Percentiles rank a stretch among this genome's conserved stretches.
These are phyloP conservation scores for Xylariaceae sp. DNA, from an alignment of 2,329 filamentous ascomycete genomes.

Conservation along the genomic window DNA sequence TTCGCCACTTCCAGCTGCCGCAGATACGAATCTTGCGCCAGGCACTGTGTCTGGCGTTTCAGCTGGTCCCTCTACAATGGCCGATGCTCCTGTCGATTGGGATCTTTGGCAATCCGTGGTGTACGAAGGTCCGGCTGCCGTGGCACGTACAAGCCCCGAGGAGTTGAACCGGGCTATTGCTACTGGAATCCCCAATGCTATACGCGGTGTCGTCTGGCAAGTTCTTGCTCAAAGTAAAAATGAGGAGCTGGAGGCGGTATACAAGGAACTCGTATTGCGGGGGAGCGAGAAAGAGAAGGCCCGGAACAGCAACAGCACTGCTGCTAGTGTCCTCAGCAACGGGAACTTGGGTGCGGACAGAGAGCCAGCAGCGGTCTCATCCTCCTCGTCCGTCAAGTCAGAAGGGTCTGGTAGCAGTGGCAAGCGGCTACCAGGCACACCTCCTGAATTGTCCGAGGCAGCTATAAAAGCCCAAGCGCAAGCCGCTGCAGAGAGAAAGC, in stretches of 20 bases:
- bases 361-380: constrained; percentile 64
- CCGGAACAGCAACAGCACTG: constrained; percentile 49
- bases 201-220: constrained; percentile 98
- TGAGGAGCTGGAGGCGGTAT: constrained; percentile 80
- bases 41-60: constrained; percentile 81
- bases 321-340: constrained; percentile 47
- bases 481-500: constrained; percentile 63
- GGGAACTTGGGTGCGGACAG: constrained; percentile 55
- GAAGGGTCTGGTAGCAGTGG: constrained; percentile 61
- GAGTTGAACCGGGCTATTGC: constrained; percentile 89
- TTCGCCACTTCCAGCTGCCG: constrained; percentile 54
- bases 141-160: constrained; percentile 80
- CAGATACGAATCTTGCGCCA: constrained; percentile 69
- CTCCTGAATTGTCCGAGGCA: constrained; percentile 59
- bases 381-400: constrained; percentile 79
- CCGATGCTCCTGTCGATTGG: constrained; percentile 86
- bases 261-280: constrained; percentile 71
- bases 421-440: constrained; percentile 49
- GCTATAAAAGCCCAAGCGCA: constrained; percentile 59
- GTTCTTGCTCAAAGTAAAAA: constrained; percentile 94
- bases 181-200: constrained; percentile 87
- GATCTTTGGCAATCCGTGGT: constrained; percentile 96
- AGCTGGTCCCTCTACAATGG: constrained; percentile 64
- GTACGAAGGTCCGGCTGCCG: constrained; percentile 84
- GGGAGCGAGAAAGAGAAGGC: constrained; percentile 77